Evolutionary conservation across 2,329 filamentous ascomycete species (phyloP).

Genomic region (Didymella glomerata): DNA sequence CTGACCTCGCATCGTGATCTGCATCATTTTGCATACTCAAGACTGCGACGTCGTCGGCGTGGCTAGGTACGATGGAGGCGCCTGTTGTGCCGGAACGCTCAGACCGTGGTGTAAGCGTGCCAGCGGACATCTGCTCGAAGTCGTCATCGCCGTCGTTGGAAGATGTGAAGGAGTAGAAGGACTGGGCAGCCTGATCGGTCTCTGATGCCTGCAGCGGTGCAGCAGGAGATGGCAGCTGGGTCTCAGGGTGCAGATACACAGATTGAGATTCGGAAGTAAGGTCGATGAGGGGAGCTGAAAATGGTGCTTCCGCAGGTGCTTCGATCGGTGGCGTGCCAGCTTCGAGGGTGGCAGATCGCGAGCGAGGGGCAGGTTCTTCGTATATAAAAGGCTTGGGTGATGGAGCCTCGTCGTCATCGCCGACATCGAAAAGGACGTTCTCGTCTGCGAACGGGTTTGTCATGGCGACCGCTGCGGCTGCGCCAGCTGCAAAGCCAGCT

Average conservation of each 20-base stretch:
- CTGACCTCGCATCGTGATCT: conserved; percentile 46
- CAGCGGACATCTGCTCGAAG: conserved; percentile 43
- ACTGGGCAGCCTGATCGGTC: conserved; percentile 40
- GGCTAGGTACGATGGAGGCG: conserved; percentile 41
- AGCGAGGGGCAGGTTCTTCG: conserved; percentile 26
- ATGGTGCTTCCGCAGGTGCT: not conserved
- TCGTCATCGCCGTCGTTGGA: conserved; percentile 35
- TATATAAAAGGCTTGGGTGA: conserved; percentile 41
- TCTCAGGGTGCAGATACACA: conserved; percentile 21
- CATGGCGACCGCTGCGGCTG: conserved; percentile 42
- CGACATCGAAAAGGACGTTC: conserved; percentile 54
- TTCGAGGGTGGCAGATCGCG: conserved; percentile 41
- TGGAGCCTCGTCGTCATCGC: conserved; percentile 43
- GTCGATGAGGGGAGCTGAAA: conserved; percentile 41
- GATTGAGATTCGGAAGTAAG: conserved; percentile 33
- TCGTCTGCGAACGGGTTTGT: conserved; percentile 58
- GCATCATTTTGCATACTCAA: conserved; percentile 47
- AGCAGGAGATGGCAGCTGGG: conserved; percentile 7
- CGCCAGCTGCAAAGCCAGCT: conserved; percentile 52
- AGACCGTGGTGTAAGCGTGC: conserved; percentile 51
- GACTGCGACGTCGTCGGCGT: conserved; percentile 47
- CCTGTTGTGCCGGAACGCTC: conserved; percentile 43
- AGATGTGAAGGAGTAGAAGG: conserved; percentile 50
- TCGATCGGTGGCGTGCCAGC: conserved; percentile 22
- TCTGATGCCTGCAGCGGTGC: conserved; percentile 32